A percentile compares a stretch with the other conserved stretches of the same genome.
Evolutionary conservation across 2,329 filamentous ascomycete species (phyloP).

Genomic region (Mariannaea elegans): DNA sequence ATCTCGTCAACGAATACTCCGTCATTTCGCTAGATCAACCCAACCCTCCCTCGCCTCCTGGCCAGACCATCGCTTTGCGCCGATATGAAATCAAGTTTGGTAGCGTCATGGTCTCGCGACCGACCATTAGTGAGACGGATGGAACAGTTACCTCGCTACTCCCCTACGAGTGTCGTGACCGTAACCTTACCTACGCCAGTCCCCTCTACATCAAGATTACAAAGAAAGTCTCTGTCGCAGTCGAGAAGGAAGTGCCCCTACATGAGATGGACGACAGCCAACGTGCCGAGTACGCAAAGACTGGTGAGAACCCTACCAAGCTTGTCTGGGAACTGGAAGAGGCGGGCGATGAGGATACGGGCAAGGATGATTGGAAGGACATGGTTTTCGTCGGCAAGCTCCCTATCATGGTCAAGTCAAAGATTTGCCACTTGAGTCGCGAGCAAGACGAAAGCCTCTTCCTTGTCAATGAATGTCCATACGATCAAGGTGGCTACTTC

Average conservation of each 20-base stretch:
- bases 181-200: constrained; percentile 94
- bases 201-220: constrained; percentile 90
- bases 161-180: constrained; percentile 93
- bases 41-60: constrained; percentile 77
- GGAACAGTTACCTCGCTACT: constrained; percentile 85
- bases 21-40: constrained; percentile 94
- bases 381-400: constrained; percentile 94
- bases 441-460: constrained; percentile 88
- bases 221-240: constrained; percentile 83
- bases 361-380: constrained; percentile 66
- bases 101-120: constrained; percentile 86
- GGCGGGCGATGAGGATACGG: constrained; percentile 59
- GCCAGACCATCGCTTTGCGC: constrained; percentile 83
- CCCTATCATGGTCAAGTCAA: constrained; percentile 97
- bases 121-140: constrained; percentile 92
- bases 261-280: constrained; percentile 75
- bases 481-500: constrained; percentile 98
- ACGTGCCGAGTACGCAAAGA: constrained; percentile 62
- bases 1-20: constrained; percentile 91
- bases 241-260: constrained; percentile 74
- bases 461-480: constrained; percentile 93
- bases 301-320: constrained; percentile 66
- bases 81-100: constrained; percentile 97
- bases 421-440: constrained; percentile 89
- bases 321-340: constrained; percentile 70